phyloP scores from a whole-genome alignment of 1,284 basidiomycete genomes.

The Mycosarcoma mackinlayi region DNA sequence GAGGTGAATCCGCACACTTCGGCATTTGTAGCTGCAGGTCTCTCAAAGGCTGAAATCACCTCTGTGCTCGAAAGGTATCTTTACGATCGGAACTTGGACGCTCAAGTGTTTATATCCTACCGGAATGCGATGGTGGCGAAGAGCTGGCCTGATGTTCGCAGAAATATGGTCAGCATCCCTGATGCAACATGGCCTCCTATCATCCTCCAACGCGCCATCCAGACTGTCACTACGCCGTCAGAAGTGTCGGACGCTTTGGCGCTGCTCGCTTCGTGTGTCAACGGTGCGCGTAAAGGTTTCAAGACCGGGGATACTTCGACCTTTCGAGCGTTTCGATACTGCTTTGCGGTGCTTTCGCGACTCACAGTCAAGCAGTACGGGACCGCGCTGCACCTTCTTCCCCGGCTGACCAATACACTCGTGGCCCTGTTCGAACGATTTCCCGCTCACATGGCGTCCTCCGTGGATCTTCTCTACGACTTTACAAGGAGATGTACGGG shows the following conservation, averaged over 20 bases:
- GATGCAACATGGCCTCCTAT: constrained; percentile 26
- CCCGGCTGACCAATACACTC: constrained; percentile 17
- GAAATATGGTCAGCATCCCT: constrained; percentile 24
- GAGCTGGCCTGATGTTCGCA: constrained; percentile 29
- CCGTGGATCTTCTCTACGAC: constrained; percentile 1
- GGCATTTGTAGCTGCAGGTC: neutral
- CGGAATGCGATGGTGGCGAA: constrained; percentile 36
- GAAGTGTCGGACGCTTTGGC: constrained; percentile 40
- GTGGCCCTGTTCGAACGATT: constrained; percentile 8
- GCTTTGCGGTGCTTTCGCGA: constrained; percentile 11
- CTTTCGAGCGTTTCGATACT: constrained; percentile 9
- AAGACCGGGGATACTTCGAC: neutral
- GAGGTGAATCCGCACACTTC: constrained; percentile 1
- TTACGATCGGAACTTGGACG: neutral
- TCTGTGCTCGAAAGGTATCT: constrained; percentile 8
- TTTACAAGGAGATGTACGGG: constrained; percentile 11
- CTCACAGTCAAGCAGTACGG: constrained; percentile 2
- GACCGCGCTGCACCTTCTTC: constrained; percentile 19
- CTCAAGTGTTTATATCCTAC: constrained; percentile 8
- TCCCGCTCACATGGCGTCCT: neutral
- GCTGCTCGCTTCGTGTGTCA: constrained; percentile 5
- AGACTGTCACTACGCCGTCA: constrained; percentile 17
- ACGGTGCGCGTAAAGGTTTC: neutral
- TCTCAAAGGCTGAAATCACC: neutral
- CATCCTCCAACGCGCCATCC: constrained; percentile 17